Conservation (phyloP, 2,329 filamentous ascomycete genomes). For the Microdochium nivale region DNA sequence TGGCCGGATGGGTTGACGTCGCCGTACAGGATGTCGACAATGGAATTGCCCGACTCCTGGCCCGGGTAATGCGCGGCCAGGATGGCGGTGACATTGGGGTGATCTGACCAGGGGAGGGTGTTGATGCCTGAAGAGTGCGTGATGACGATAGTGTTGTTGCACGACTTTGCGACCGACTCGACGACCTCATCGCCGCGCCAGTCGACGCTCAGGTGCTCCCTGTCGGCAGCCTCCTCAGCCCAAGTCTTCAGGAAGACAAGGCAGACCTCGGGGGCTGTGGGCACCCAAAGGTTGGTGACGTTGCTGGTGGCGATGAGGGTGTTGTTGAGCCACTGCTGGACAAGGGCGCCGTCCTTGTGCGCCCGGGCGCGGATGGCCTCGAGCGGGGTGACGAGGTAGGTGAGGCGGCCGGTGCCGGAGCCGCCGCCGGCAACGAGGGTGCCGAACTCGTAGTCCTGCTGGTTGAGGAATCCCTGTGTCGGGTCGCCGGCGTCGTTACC, state of each 20-base stretch:
- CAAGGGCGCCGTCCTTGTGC: slow-evolving; percentile 27
- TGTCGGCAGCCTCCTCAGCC: slow-evolving; percentile 55
- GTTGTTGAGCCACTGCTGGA: slow-evolving; percentile 35
- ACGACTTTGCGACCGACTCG: slow-evolving; percentile 32
- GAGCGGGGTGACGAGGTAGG: slow-evolving; percentile 45
- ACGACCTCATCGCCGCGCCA: slow-evolving; percentile 58
- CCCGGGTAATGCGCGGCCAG: slow-evolving; percentile 52
- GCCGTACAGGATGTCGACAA: slow-evolving; percentile 55
- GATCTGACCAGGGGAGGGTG: slow-evolving; percentile 43
- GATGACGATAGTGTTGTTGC: slow-evolving; percentile 42
- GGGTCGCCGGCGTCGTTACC: slow-evolving; percentile 55
- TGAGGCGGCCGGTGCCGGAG: slow-evolving; percentile 42
- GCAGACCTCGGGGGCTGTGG: slow-evolving; percentile 52
- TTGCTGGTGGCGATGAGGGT: slow-evolving; percentile 27
- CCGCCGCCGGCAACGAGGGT: slow-evolving; percentile 53
- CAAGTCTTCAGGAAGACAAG: slow-evolving; percentile 59
- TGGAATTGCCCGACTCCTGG: slow-evolving; percentile 51
- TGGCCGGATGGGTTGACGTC: slow-evolving; percentile 51
- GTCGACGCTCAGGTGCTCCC: slow-evolving; percentile 42
- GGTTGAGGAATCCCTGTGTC: slow-evolving; percentile 57
- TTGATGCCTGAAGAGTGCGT: slow-evolving; percentile 54
- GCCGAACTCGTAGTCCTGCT: slow-evolving; percentile 53
- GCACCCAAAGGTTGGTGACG: slow-evolving; percentile 35
- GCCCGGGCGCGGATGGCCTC: slow-evolving; percentile 44
- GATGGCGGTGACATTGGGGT: slow-evolving; percentile 54